A percentile compares a stretch with the other conserved stretches of the same genome.
phyloP scores from a whole-genome alignment of 2,329 filamentous ascomycete species.

The Stagonosporopsis chrysanthemi region DNA sequence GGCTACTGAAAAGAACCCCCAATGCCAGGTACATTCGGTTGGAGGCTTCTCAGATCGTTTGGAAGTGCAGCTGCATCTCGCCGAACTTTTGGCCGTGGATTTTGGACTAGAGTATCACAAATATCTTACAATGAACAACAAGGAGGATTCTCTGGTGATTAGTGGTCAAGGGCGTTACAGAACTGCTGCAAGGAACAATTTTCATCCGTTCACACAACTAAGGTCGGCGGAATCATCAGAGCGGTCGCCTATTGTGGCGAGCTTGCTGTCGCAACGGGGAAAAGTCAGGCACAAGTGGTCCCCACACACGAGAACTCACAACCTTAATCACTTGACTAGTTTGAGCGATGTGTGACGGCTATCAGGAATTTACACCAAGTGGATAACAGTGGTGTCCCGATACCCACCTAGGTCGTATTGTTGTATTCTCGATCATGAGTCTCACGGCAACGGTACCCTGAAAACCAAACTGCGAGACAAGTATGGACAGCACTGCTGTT shows the following conservation, averaged over 20 bases:
- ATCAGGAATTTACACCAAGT: constrained; percentile 6
- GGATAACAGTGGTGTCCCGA: constrained; percentile 7
- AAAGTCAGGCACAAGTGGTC: constrained; percentile 9
- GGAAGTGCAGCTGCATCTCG: constrained; percentile 10
- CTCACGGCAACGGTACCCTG: constrained; percentile 6
- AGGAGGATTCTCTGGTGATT: background rate
- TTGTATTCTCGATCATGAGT: constrained; percentile 1
- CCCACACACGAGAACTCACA: constrained; percentile 1
- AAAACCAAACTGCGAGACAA: background rate
- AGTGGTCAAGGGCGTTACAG: background rate
- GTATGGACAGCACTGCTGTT: background rate
- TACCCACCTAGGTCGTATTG: constrained; percentile 5
- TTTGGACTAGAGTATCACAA: constrained; percentile 1
- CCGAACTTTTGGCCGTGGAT: constrained; percentile 15
- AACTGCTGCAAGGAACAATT: constrained; percentile 1
- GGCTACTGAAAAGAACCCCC: constrained; percentile 15
- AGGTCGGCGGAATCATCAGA: background rate
- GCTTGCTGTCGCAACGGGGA: constrained; percentile 10
- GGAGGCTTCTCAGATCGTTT: background rate
- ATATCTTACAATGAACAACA: background rate
- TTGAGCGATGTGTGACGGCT: constrained; percentile 8
- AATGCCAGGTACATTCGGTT: constrained; percentile 15
- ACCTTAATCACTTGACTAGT: constrained; percentile 6
- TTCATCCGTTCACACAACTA: background rate
- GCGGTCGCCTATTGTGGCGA: background rate